Evolutionary conservation across 2,329 filamentous ascomycete species (phyloP), one percentile per base, ranked within the genome.

Genomic region (Monosporascus ibericus): DNA sequence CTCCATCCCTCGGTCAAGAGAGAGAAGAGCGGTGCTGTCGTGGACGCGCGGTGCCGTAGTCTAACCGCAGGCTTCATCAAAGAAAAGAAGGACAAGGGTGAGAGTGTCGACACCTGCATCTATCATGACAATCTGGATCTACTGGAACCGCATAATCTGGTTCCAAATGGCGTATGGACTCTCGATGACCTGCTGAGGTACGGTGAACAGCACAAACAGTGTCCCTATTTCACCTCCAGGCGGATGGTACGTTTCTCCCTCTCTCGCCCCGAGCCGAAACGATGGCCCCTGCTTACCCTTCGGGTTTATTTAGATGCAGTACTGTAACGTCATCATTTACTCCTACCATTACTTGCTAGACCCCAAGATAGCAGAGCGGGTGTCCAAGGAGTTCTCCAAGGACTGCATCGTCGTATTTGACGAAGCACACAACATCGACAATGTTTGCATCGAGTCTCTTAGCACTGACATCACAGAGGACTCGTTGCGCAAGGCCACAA

Each of bases 381-480:
- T 97, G 2, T 97, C 94, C 0, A 91, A 88, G 69, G 94, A 99
- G 65, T 82, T 99, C 11, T 96, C 94, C 0, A 96, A 96, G 63
- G 95, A 99, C 69, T 96, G 92, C 68, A 99, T 99, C 49, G 90
- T 99, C 20, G 94, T 99, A 3, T 99, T 99, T 59, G 94, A 99
- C 65, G 94, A 99, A 70, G 94, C 94, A 15, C 94, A 99, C 74
- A 99, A 99, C 66, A 99, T 99, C 62, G 94, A 99, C 78, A 99
- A 99, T 67, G 94, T 99, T 54, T 99, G 95, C 68, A 99, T 99
- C 60, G 94, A 99, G 67, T 92, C 94, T 2, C 75, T 97, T 14
- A 99, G 94, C 65, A 97, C 96, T 42, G 94, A 99, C 64, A 82
- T 99, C 52, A 97, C 92, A 0, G 92, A 99, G 66, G 94, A 97